Evolutionary conservation across 2,329 filamentous ascomycete species (phyloP).

Genomic region (Plectosphaerella plurivora): DNA sequence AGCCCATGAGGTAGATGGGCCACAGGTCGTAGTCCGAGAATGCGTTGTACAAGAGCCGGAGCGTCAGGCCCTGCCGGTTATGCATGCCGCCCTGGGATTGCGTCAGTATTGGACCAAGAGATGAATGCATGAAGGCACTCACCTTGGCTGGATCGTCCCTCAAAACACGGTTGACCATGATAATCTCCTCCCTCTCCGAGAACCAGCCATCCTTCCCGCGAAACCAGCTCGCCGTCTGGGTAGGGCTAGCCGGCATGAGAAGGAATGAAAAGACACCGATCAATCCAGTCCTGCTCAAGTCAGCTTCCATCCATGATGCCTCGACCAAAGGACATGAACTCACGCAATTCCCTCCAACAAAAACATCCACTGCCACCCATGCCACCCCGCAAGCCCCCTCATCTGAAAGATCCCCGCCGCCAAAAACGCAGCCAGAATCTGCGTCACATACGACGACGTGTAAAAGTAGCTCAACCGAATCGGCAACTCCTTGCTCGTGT

Average conservation of each 20-base stretch:
- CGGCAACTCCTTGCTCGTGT: conserved; percentile 59
- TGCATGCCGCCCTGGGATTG: conserved; percentile 39
- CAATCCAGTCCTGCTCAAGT: conserved; percentile 13
- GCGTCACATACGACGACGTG: conserved; percentile 50
- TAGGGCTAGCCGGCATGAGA: conserved; percentile 51
- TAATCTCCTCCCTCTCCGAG: conserved; percentile 54
- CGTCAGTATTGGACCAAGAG: not conserved
- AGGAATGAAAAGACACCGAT: conserved; percentile 35
- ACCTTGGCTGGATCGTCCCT: conserved; percentile 17
- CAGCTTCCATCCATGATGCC: no score
- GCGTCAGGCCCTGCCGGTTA: conserved; percentile 46
- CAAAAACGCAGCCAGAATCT: conserved; percentile 46
- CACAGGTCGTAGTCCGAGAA: conserved; percentile 51
- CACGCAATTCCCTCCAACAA: conserved; percentile 30
- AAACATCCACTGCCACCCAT: conserved; percentile 50
- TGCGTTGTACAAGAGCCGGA: conserved; percentile 37
- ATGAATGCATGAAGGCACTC: not conserved
- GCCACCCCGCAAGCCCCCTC: conserved; percentile 41
- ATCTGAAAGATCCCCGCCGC: conserved; percentile 51
- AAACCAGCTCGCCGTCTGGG: conserved; percentile 51
- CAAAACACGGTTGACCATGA: conserved; percentile 54
- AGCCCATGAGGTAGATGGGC: conserved; percentile 43
- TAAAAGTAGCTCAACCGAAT: conserved; percentile 63
- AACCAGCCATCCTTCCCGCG: conserved; percentile 55
- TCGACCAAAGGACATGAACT: conserved; percentile 3